Percentiles rank a stretch among this genome's conserved stretches.
These are phyloP conservation scores for Echites panduratus DNA, from an alignment of 257 asterid species.

Conservation along the genomic window DNA sequence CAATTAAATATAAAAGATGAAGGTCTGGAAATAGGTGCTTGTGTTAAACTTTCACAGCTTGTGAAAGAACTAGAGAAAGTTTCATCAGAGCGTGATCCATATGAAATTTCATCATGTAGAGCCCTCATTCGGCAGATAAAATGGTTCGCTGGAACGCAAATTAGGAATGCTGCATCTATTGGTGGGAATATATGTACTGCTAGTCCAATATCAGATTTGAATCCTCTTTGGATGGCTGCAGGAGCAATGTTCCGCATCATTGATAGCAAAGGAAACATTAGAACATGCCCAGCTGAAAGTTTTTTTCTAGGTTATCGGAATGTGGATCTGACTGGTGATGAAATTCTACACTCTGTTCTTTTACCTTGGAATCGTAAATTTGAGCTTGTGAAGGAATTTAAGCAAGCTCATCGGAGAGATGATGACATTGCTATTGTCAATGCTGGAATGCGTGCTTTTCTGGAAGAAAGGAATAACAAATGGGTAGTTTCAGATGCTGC, in stretches of 20 bases:
- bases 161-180: constrained; percentile 74
- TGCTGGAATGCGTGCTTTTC: constrained; percentile 80
- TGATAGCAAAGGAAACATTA: constrained; percentile 53
- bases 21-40: constrained; percentile 90
- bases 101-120: constrained; percentile 76
- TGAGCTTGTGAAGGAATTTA: constrained; percentile 85
- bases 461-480: constrained; percentile 46
- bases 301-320: constrained; percentile 85
- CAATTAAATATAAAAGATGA: constrained; percentile 46
- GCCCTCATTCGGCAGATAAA: constrained; percentile 68
- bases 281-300: constrained; percentile 57
- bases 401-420: constrained; percentile 93
- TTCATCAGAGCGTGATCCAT: constrained; percentile 35
- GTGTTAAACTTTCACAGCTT: constrained; percentile 75
- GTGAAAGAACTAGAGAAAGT: constrained; percentile 43
- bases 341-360: constrained; percentile 68
- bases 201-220: constrained; percentile 94
- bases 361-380: constrained; percentile 70
- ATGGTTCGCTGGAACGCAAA: constrained; percentile 97
- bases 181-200: constrained; percentile 99
- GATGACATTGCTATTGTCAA: constrained; percentile 96
- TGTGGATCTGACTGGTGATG: constrained; percentile 66
- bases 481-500: constrained; percentile 81
- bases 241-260: constrained; percentile 64
- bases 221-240: constrained; percentile 92